These are phyloP conservation scores for Penicillium chermesinum DNA, from an alignment of 495 filamentous ascomycete species.

Conservation along the genomic window DNA sequence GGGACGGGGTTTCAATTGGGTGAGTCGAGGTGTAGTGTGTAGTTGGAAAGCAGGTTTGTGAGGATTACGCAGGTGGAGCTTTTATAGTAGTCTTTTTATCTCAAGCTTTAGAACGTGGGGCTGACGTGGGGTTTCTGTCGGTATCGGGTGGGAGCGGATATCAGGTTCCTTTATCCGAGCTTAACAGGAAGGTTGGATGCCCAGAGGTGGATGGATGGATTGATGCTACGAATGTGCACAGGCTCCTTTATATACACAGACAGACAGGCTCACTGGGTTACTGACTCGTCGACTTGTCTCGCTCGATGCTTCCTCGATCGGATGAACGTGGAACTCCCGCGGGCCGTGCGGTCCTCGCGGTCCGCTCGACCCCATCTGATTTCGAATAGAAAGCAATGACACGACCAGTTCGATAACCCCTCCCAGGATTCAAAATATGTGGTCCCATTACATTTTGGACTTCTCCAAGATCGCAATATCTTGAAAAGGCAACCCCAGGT, in stretches of 20 bases:
- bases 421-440: no score
- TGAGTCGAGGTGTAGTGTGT: background rate
- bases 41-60: no score
- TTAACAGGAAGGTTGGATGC: slow-evolving; percentile 16
- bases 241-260: no score
- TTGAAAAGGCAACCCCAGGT: slow-evolving; percentile 32
- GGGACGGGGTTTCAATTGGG: background rate
- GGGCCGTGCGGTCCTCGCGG: background rate
- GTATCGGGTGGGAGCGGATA: background rate
- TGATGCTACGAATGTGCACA: no score
- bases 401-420: no score
- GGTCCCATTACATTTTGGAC: slow-evolving; percentile 18
- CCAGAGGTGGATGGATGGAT: background rate
- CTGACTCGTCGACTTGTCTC: background rate
- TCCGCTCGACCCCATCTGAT: slow-evolving; percentile 2
- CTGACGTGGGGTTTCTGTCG: background rate
- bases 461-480: slow-evolving; percentile 27
- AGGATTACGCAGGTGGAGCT: no score
- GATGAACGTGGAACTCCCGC: no score
- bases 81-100: no score
- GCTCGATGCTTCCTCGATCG: background rate
- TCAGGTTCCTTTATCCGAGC: slow-evolving; percentile 11
- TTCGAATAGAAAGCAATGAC: no score
- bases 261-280: no score
- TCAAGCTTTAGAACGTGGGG: slow-evolving; percentile 1